A percentile compares a stretch with the other conserved stretches of the same genome.
Conservation (phyloP, 768 basidiomycete genomes). For the Pleurotus giganteus region DNA sequence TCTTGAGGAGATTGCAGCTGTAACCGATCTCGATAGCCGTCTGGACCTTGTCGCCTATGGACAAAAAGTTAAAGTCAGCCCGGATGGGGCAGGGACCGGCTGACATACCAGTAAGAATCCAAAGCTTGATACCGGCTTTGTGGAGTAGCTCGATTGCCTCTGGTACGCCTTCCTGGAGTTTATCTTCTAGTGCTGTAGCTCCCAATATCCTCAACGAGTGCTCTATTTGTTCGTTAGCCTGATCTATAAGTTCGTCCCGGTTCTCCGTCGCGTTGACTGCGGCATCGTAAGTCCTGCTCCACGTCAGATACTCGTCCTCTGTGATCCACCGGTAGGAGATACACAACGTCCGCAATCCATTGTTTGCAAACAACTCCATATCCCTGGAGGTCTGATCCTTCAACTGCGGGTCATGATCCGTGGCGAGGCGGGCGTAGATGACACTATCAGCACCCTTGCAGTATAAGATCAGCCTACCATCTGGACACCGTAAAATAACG, state of each 20-base stretch:
- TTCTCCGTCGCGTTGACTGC: slow-evolving; percentile 76
- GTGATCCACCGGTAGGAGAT: slow-evolving; percentile 75
- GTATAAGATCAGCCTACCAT: slow-evolving; percentile 80
- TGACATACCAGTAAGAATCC: slow-evolving; percentile 86
- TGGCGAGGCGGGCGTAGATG: slow-evolving; percentile 82
- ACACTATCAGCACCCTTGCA: slow-evolving; percentile 98
- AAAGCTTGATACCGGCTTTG: slow-evolving; percentile 92
- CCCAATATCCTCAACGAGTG: slow-evolving; percentile 82
- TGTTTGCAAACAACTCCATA: slow-evolving; percentile 93
- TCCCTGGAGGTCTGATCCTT: slow-evolving; percentile 81
- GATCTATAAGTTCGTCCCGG: slow-evolving; percentile 90
- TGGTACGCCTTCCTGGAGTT: slow-evolving; percentile 95
- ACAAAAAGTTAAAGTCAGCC: background rate
- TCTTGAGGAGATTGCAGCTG: slow-evolving; percentile 92
- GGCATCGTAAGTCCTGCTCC: slow-evolving; percentile 78
- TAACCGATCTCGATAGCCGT: slow-evolving; percentile 99
- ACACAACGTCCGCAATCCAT: slow-evolving; percentile 87
- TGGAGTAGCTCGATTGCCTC: slow-evolving; percentile 93
- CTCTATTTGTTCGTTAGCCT: slow-evolving; percentile 82
- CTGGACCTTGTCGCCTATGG: slow-evolving; percentile 88
- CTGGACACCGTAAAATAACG: slow-evolving; percentile 81
- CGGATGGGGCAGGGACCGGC: background rate
- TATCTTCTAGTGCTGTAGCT: slow-evolving; percentile 95
- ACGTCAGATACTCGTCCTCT: slow-evolving; percentile 83
- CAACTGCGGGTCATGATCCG: slow-evolving; percentile 68